Percentiles rank a stretch among this genome's conserved stretches.
Conservation (phyloP, 2,329 filamentous ascomycete genomes). For the Ophiocordyceps sinensis region DNA sequence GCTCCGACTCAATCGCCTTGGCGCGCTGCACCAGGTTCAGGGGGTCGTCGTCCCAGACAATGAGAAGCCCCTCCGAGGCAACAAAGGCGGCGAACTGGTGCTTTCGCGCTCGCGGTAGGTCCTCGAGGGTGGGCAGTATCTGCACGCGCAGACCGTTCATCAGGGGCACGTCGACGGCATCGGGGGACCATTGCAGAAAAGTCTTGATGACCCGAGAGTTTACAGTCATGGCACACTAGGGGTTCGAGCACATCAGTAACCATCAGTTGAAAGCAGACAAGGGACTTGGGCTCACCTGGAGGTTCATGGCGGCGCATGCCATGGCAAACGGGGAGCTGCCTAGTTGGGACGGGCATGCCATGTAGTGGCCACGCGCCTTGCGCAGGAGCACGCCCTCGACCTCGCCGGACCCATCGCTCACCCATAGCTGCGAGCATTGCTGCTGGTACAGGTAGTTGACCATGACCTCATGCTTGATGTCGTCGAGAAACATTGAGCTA, state of each 20-base stretch:
- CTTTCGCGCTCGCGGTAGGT: slow-evolving; percentile 56
- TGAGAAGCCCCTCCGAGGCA: slow-evolving; percentile 51
- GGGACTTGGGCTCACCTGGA: slow-evolving; percentile 35
- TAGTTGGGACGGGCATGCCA: slow-evolving; percentile 56
- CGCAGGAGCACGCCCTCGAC: slow-evolving; percentile 60
- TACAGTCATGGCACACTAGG: slow-evolving; percentile 62
- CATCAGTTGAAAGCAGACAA: neutral
- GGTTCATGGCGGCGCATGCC: slow-evolving; percentile 54
- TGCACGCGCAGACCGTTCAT: slow-evolving; percentile 66
- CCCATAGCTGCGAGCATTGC: slow-evolving; percentile 61
- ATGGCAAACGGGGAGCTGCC: slow-evolving; percentile 46
- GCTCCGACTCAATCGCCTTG: slow-evolving; percentile 57
- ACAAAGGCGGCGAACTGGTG: slow-evolving; percentile 73
- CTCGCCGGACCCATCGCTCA: slow-evolving; percentile 52
- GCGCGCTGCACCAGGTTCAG: slow-evolving; percentile 55
- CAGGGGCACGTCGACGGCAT: slow-evolving; percentile 60
- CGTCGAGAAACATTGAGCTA: slow-evolving; percentile 47
- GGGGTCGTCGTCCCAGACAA: slow-evolving; percentile 75
- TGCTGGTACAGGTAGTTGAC: slow-evolving; percentile 73
- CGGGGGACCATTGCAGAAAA: slow-evolving; percentile 58
- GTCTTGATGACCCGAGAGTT: slow-evolving; percentile 70
- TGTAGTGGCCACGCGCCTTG: slow-evolving; percentile 53
- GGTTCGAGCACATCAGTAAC: neutral
- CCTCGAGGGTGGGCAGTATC: slow-evolving; percentile 57
- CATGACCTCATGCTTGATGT: slow-evolving; percentile 73